Evolutionary conservation across 2,329 filamentous ascomycete genomes (phyloP).

Genomic region (Colletotrichum sp.): DNA sequence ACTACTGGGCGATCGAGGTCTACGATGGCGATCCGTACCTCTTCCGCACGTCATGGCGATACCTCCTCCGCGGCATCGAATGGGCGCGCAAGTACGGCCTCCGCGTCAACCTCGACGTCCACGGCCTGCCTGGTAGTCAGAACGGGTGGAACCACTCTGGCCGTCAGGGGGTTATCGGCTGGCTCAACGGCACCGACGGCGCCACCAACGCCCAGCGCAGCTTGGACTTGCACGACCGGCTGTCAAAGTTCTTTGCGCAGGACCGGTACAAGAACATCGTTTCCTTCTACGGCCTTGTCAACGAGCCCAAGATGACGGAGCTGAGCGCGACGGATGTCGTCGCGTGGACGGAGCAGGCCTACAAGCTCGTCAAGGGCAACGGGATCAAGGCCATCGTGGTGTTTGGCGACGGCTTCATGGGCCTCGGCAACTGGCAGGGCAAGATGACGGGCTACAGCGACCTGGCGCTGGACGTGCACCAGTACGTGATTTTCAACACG

Average conservation of each 20-base stretch:
- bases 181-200: constrained; percentile 91
- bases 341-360: constrained; percentile 79
- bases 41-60: constrained; percentile 86
- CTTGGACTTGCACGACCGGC: constrained; percentile 83
- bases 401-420: constrained; percentile 95
- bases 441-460: constrained; percentile 73
- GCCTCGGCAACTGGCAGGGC: constrained; percentile 88
- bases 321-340: constrained; percentile 72
- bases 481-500: constrained; percentile 97
- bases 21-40: constrained; percentile 91
- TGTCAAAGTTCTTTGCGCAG: constrained; percentile 93
- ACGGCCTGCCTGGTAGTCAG: constrained; percentile 90
- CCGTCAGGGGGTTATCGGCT: constrained; percentile 77
- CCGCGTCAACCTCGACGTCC: constrained; percentile 90
- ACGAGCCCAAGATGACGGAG: constrained; percentile 88
- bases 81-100: constrained; percentile 92
- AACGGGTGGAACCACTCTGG: constrained; percentile 99
- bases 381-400: constrained; percentile 76
- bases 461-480: constrained; percentile 93
- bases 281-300: constrained; percentile 90
- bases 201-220: constrained; percentile 78
- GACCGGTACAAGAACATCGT: constrained; percentile 91
- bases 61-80: constrained; percentile 90
- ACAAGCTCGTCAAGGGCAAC: constrained; percentile 75
- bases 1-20: constrained; percentile 90